Conservation (phyloP, 345 rosid species). For the Luvunga scandens region DNA sequence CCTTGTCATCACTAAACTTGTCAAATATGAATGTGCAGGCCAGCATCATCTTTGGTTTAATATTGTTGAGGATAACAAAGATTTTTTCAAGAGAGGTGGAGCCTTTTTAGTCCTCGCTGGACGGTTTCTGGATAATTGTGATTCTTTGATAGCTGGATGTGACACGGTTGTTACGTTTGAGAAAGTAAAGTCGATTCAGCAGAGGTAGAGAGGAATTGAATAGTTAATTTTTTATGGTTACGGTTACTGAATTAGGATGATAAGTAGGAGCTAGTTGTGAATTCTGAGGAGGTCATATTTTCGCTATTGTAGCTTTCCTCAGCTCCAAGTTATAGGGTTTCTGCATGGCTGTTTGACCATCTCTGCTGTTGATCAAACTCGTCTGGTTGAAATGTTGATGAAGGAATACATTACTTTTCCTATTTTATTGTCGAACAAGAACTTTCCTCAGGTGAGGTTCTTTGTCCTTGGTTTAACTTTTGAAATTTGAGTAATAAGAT, state of each 20-base stretch:
- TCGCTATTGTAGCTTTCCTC: conserved; percentile 56
- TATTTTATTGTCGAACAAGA: conserved; percentile 51
- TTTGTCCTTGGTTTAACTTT: conserved; percentile 7
- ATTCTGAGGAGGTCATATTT: conserved; percentile 14
- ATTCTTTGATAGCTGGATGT: conserved; percentile 26
- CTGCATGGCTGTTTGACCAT: conserved; percentile 44
- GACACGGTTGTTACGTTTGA: conserved; percentile 40
- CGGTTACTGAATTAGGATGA: background rate
- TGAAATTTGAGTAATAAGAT: background rate
- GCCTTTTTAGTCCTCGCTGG: conserved; percentile 56
- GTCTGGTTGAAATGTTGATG: conserved; percentile 50
- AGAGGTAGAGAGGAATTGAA: conserved; percentile 45
- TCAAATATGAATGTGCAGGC: conserved; percentile 36
- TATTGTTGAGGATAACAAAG: conserved; percentile 33
- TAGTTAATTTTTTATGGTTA: background rate
- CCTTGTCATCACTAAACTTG: background rate
- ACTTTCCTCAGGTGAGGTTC: conserved; percentile 51
- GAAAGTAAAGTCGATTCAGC: conserved; percentile 68
- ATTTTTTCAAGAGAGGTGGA: conserved; percentile 44
- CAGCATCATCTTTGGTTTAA: conserved; percentile 78
- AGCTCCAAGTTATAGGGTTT: conserved; percentile 55
- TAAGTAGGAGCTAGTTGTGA: conserved; percentile 4
- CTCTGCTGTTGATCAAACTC: conserved; percentile 40
- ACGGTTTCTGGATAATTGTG: conserved; percentile 36
- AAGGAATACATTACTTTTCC: conserved; percentile 79